A percentile compares a stretch with the other conserved stretches of the same genome.
These are phyloP conservation scores for Fomitopsis schrenkii DNA, from an alignment of 1,284 basidiomycete species.

Conservation along the genomic window DNA sequence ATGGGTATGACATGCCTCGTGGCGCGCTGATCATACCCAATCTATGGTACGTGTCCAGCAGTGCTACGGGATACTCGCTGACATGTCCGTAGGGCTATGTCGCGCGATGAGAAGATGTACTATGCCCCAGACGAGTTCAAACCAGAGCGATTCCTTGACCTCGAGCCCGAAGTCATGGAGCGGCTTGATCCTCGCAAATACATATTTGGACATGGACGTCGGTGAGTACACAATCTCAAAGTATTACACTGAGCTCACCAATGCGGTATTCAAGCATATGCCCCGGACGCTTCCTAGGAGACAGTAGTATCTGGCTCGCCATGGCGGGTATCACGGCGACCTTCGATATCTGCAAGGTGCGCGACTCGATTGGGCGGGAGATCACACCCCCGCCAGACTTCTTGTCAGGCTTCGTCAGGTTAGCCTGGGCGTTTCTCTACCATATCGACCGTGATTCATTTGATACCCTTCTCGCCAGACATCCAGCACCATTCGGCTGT, in stretches of 20 bases:
- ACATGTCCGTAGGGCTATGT: conserved; percentile 19
- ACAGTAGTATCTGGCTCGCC: conserved; percentile 2
- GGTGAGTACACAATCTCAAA: not conserved
- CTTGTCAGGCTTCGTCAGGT: not conserved
- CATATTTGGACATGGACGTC: conserved; percentile 19
- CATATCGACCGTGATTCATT: not conserved
- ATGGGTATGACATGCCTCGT: conserved; percentile 9
- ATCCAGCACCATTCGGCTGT: not conserved
- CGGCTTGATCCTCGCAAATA: conserved; percentile 18
- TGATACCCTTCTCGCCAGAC: not conserved
- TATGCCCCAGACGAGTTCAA: conserved; percentile 18
- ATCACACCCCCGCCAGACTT: conserved; percentile 1
- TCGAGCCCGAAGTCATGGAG: conserved; percentile 14
- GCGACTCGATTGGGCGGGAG: conserved; percentile 5
- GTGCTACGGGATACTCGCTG: not conserved
- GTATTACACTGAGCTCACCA: too few relatives aligned
- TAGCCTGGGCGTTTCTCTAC: not conserved
- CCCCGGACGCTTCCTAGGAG: conserved; percentile 5
- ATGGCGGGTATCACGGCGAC: conserved; percentile 8
- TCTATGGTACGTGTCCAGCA: conserved; percentile 3
- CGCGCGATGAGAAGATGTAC: conserved; percentile 14
- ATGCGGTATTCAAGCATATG: too few relatives aligned
- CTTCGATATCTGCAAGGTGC: conserved; percentile 7
- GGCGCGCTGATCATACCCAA: conserved; percentile 13
- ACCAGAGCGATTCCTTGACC: conserved; percentile 21